Conservation (phyloP, 768 basidiomycete genomes). For the Rhodotorula taiwanensis region DNA sequence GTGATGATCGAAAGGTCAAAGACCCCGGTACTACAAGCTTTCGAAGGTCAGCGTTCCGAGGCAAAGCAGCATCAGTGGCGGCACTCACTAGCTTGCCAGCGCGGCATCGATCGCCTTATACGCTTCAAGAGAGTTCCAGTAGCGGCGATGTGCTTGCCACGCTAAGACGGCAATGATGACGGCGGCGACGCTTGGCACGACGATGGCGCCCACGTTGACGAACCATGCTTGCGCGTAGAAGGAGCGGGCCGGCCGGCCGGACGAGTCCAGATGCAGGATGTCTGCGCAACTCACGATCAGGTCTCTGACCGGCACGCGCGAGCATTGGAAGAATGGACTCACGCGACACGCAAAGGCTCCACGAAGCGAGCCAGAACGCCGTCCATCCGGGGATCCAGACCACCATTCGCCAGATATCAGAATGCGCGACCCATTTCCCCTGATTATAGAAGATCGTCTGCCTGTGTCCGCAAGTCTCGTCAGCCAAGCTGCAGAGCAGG, state of each 20-base stretch:
- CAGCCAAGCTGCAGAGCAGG: too few relatives aligned
- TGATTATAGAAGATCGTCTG: not conserved
- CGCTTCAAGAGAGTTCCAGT: not conserved
- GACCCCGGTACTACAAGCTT: slow-evolving; percentile 3
- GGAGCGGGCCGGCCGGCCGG: slow-evolving; percentile 10
- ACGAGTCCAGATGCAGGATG: slow-evolving; percentile 24
- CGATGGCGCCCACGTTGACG: slow-evolving; percentile 7
- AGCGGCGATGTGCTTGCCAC: not conserved
- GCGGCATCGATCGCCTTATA: slow-evolving; percentile 1
- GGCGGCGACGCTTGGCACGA: not conserved
- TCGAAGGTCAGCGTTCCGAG: too few relatives aligned
- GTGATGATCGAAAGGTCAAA: slow-evolving; percentile 4
- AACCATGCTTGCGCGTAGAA: slow-evolving; percentile 16
- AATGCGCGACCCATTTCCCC: not conserved
- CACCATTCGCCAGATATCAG: not conserved
- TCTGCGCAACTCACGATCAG: too few relatives aligned
- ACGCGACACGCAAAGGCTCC: slow-evolving; percentile 2
- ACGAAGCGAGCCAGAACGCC: not conserved
- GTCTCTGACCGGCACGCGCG: too few relatives aligned
- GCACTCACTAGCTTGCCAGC: too few relatives aligned
- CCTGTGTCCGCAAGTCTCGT: too few relatives aligned
- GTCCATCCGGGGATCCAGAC: not conserved
- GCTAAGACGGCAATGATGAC: slow-evolving; percentile 1
- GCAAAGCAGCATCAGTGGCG: too few relatives aligned
- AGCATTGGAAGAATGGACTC: too few relatives aligned